A percentile compares a stretch with the other conserved stretches of the same genome.
Conservation (phyloP, 495 filamentous ascomycete species). For the Penicillium cosmopolitanum region DNA sequence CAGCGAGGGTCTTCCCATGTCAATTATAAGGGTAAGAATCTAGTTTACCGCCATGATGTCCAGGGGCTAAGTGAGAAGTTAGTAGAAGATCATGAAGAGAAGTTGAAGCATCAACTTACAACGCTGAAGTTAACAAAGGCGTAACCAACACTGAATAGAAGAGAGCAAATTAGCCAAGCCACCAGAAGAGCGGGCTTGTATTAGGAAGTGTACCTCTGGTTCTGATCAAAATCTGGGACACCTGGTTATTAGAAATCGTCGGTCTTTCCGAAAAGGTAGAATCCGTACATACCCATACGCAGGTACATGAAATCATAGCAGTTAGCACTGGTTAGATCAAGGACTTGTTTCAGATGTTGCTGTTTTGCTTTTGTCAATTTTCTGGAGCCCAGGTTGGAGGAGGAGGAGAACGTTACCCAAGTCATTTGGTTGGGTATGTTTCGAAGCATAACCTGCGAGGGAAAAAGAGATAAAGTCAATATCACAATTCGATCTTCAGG, state of each 20-base stretch:
- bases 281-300: slow-evolving; percentile 67
- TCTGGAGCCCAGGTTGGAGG: neutral
- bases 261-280: neutral
- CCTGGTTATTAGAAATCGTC: slow-evolving; percentile 8
- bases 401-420: slow-evolving; percentile 51
- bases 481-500: too few species aligned
- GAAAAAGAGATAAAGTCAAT: neutral
- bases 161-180: neutral
- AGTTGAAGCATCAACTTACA: slow-evolving; percentile 49
- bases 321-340: slow-evolving; percentile 77
- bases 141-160: slow-evolving; percentile 80
- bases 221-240: slow-evolving; percentile 73
- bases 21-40: slow-evolving; percentile 8
- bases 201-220: slow-evolving; percentile 72
- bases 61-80: slow-evolving; percentile 54
- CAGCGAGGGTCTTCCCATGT: slow-evolving; percentile 7
- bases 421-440: slow-evolving; percentile 94
- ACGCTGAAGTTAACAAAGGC: slow-evolving; percentile 95
- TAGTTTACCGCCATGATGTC: slow-evolving; percentile 69
- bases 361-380: slow-evolving; percentile 5
- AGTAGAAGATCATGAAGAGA: slow-evolving; percentile 14
- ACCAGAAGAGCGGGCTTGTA: neutral
- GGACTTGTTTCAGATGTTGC: slow-evolving; percentile 68
- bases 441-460: slow-evolving; percentile 82
- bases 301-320: slow-evolving; percentile 95